Evolutionary conservation across 495 filamentous ascomycete genomes (phyloP).

Genomic region (Podospora anserina): DNA sequence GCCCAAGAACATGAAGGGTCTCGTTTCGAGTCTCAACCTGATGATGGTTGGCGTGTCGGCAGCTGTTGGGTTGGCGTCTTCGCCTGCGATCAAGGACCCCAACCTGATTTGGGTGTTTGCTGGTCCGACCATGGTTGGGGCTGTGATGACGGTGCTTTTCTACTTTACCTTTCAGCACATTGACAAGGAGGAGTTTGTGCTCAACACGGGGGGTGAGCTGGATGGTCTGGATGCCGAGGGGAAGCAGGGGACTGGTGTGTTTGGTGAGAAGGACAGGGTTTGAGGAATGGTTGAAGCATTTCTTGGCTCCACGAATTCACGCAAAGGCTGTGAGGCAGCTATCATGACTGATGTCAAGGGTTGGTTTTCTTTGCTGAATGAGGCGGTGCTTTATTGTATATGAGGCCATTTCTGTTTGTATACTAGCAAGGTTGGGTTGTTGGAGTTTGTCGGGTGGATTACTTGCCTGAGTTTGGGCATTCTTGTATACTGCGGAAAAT

Average conservation of each 20-base stretch:
- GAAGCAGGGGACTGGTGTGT: background rate
- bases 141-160: slow-evolving; percentile 44
- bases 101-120: slow-evolving; percentile 57
- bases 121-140: slow-evolving; percentile 47
- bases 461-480: background rate
- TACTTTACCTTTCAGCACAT: slow-evolving; percentile 53
- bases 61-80: slow-evolving; percentile 54
- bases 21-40: slow-evolving; percentile 66
- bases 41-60: slow-evolving; percentile 59
- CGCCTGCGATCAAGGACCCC: slow-evolving; percentile 60
- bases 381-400: background rate
- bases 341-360: background rate
- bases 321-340: background rate
- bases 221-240: background rate
- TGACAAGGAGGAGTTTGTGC: slow-evolving; percentile 44
- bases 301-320: too few relatives aligned
- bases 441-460: background rate
- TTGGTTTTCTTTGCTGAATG: background rate
- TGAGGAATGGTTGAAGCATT: too few relatives aligned
- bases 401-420: background rate
- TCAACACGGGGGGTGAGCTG: slow-evolving; percentile 24
- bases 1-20: slow-evolving; percentile 63
- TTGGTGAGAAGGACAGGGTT: background rate
- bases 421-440: background rate
- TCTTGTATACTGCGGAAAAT: background rate